Evolutionary conservation across 2,329 filamentous ascomycete genomes (phyloP), one percentile per base, ranked within the genome.

Genomic region (Catunica adiposa): DNA sequence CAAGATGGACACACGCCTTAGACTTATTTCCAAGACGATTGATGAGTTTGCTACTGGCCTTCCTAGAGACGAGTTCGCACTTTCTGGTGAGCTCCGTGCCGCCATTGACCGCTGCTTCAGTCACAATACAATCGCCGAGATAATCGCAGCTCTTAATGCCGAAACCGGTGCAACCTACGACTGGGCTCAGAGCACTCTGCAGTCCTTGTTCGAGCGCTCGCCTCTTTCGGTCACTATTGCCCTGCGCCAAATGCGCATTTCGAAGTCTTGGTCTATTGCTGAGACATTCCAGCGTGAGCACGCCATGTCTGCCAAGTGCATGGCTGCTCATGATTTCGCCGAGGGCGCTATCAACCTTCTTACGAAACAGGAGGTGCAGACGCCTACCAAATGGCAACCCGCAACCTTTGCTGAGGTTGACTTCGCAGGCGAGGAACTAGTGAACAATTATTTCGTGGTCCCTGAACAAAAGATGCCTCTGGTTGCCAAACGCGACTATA

Each of bases 11-110:
- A 71, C 80, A 46, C 82, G 89, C 55, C 73, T 89, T 58, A 69
- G 73, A 47, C 74, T 87, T 62, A 85, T 98, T 69, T 84, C 92
- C 71, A 76, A 78, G 62, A 95, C 92, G 26, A 87, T 98, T 60
- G 86, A 94, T 62, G 94, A 98, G 69, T 98, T 86, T 71, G 79
- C 77, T 61, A 94, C 89, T 1, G 89, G 88, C 40, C 73, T 98
- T 47, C 92, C 92, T 3, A 76, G 84, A 61, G 78, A 84, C 63
- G 76, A 86, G 68, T 78, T 79, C 20, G 42, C 51, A 9, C 80
- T 86, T 29, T 68, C 75, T 17, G 89, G 88, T 58, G 72, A 79
- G 59, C 71, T 89, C 47, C 85, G 94, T 62, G 70, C 77, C 56
- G 84, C 86, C 25, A 90, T 98, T 64, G 92, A 98, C 72, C 79